Percentiles rank a stretch among this genome's conserved stretches.
These are phyloP conservation scores for Colletotrichum chlorophyti DNA, from an alignment of 2,329 filamentous ascomycete genomes.

Conservation along the genomic window DNA sequence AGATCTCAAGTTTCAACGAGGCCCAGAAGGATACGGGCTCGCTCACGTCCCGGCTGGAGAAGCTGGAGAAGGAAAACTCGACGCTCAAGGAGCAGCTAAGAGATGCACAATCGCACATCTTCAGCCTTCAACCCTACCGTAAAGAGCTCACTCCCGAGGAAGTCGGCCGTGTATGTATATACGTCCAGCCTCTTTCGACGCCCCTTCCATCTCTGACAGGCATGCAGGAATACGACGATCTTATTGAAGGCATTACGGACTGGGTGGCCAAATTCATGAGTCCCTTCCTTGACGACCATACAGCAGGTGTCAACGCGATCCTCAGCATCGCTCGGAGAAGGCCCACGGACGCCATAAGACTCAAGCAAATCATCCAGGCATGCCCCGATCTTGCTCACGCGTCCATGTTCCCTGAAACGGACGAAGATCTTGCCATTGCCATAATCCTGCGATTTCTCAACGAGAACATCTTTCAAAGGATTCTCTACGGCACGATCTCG, in stretches of 20 bases:
- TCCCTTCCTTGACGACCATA: constrained; percentile 37
- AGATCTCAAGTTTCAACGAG: constrained; percentile 33
- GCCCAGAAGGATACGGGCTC: constrained; percentile 34
- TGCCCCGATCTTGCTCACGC: constrained; percentile 42
- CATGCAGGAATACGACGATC: constrained; percentile 42
- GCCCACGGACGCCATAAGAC: constrained; percentile 33
- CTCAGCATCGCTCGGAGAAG: constrained; percentile 32
- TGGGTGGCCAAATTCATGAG: constrained; percentile 45
- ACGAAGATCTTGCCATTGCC: constrained; percentile 44
- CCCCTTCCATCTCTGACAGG: constrained; percentile 18
- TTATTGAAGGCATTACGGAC: constrained; percentile 41
- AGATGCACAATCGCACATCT: constrained; percentile 47
- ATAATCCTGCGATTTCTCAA: constrained; percentile 43
- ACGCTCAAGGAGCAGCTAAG: constrained; percentile 39
- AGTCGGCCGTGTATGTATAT: constrained; percentile 43
- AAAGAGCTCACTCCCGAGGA: constrained; percentile 45
- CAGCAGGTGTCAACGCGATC: constrained; percentile 33
- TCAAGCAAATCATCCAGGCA: constrained; percentile 35
- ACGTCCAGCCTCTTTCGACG: constrained; percentile 16
- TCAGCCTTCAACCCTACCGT: constrained; percentile 48
- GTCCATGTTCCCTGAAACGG: constrained; percentile 42
- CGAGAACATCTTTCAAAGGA: constrained; percentile 42
- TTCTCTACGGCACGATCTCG: constrained; percentile 37
- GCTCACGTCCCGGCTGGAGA: constrained; percentile 30
- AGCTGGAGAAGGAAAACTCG: constrained; percentile 36